Base-by-base conservation (phyloP, 2,329 filamentous ascomycete species). In the Westerdykella ornata region DNA sequence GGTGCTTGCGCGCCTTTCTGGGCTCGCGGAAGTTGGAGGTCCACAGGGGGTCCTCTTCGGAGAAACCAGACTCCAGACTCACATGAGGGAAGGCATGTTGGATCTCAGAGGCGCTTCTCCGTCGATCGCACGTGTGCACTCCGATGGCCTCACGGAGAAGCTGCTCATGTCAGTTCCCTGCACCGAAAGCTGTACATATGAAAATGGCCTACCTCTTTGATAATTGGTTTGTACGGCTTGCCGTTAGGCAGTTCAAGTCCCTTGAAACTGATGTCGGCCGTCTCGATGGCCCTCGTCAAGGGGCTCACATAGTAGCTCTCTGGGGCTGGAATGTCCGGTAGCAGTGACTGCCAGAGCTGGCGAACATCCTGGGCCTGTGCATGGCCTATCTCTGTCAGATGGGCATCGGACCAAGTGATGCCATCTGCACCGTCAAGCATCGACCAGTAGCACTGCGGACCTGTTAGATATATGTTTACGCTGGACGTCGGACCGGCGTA, bases 71-170 rank as follows among this genome's bases (percentile, higher is more conserved):
- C 60, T 85, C 82, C 30, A 85, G 74, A 1, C 51, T 49, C 43
- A 76, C 77, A 1, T 60, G 60, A 0, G 77, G 77, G 31, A 77
- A 77, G 0, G 68, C 62, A 0, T 60, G 45, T 3, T 62, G 59
- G 44, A 85, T 76, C 38, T 72, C 65, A 1, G 72, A 68, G 45
- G 68, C 72, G 44, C 68, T 72, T 13, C 72, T 74, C 13, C 82
- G 73, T 18, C 75, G 72, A 60, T 86, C 80, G 56, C 83, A 86
- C 0, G 81, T 84, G 54, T 85, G 82, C 14, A 81, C 74, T 38
- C 77, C 80, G 37, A 85, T 75, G 3, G 75, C 75, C 62, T 86
- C 83, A 22, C 82, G 73, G 47, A 85, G 67, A 20, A 76, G 62
- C 67, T 70, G 31, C 12, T 35, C n/a, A 39, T 31, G 15, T 41